phyloP scores from a whole-genome alignment of 352 stramenopile genomes.

The Pythium coloratum region DNA sequence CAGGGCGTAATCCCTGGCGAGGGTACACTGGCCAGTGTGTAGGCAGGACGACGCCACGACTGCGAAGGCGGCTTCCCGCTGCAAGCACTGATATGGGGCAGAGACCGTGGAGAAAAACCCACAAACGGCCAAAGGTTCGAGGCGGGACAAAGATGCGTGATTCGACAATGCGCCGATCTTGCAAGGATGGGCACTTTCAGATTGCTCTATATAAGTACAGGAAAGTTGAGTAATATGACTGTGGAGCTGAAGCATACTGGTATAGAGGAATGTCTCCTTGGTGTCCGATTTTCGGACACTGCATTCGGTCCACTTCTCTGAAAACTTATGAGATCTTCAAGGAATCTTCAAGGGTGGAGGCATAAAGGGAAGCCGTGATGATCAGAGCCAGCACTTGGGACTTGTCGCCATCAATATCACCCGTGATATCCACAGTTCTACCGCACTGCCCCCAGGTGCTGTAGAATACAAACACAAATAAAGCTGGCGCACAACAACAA shows the following conservation, averaged over 20 bases:
- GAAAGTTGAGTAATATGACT: neutral
- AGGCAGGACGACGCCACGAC: neutral
- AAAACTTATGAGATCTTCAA: constrained; percentile 1
- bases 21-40: too few relatives aligned
- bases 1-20: too few relatives aligned
- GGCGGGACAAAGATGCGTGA: constrained; percentile 2
- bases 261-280: constrained; percentile 7
- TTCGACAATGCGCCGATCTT: neutral
- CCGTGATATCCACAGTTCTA: neutral
- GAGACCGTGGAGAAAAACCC: neutral
- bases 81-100: neutral
- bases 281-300: constrained; percentile 17
- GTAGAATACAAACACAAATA: too few relatives aligned
- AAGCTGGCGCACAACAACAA: too few relatives aligned
- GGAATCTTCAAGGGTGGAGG: too few relatives aligned
- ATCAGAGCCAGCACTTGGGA: too few relatives aligned
- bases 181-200: neutral
- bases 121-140: neutral
- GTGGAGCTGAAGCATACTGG: neutral
- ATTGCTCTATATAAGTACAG: neutral
- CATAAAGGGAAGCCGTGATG: too few relatives aligned
- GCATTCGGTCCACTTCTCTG: neutral
- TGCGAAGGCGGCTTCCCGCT: neutral
- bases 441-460: too few relatives aligned
- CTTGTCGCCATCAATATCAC: neutral